These are phyloP conservation scores for Colletotrichum sansevieriae DNA, from an alignment of 2,329 filamentous ascomycete genomes.

Conservation along the genomic window DNA sequence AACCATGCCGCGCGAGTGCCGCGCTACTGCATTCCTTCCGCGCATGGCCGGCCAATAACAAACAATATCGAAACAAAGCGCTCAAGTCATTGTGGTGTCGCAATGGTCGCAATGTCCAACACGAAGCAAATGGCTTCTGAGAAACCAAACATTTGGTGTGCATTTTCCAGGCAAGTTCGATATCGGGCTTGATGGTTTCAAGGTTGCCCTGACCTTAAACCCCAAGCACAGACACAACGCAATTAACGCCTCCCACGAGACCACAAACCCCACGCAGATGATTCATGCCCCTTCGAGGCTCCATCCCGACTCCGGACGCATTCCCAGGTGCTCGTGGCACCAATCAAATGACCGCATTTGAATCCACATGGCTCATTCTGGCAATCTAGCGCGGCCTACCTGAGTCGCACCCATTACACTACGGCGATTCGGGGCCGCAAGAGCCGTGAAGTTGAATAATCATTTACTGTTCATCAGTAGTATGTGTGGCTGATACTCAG, in stretches of 20 bases:
- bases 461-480: too few species aligned
- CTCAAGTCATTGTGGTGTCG: slow-evolving; percentile 29
- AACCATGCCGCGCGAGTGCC: not conserved
- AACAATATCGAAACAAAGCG: not conserved
- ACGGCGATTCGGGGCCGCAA: too few species aligned
- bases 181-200: not conserved
- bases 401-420: not conserved
- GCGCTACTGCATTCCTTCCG: slow-evolving; percentile 25
- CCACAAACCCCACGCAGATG: not conserved
- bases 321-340: not conserved
- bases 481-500: too few species aligned
- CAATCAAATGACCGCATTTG: not conserved
- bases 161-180: not conserved
- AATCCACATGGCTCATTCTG: slow-evolving; percentile 26
- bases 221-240: too few species aligned
- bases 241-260: not conserved
- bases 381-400: slow-evolving; percentile 6
- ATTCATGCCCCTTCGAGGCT: slow-evolving; percentile 16
- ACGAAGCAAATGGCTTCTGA: not conserved
- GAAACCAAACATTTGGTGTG: not conserved
- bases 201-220: not conserved
- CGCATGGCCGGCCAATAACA: slow-evolving; percentile 19
- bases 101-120: too few species aligned
- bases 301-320: not conserved
- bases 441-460: too few species aligned